Conservation (phyloP, 2,329 filamentous ascomycete species). For the Colletotrichum liaoningense region DNA sequence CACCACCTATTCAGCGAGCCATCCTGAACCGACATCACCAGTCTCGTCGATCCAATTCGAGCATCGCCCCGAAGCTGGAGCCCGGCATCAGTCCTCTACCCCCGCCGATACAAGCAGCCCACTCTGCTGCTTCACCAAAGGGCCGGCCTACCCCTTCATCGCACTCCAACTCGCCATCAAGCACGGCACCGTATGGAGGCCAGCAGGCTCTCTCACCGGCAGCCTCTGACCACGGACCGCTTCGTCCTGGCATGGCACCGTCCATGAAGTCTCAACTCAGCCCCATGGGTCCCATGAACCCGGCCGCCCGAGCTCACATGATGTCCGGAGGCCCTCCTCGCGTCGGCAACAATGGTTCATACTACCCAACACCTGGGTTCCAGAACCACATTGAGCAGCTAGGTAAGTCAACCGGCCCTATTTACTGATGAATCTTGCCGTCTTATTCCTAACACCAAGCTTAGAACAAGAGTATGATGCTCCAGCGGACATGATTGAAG, state of each 20-base stretch:
- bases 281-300: slow-evolving; percentile 45
- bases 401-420: slow-evolving; percentile 77
- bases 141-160: slow-evolving; percentile 86
- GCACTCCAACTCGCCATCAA: slow-evolving; percentile 70
- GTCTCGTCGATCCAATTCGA: slow-evolving; percentile 76
- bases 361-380: slow-evolving; percentile 85
- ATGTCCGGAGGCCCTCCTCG: slow-evolving; percentile 46
- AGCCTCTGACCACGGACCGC: slow-evolving; percentile 59
- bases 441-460: slow-evolving; percentile 76
- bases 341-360: slow-evolving; percentile 61
- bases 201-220: slow-evolving; percentile 56
- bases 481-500: slow-evolving; percentile 88
- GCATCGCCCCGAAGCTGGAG: slow-evolving; percentile 81
- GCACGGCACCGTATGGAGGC: slow-evolving; percentile 56
- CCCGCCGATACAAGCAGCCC: slow-evolving; percentile 53
- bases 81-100: slow-evolving; percentile 60
- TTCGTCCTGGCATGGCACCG: slow-evolving; percentile 51
- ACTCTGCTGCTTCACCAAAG: slow-evolving; percentile 74
- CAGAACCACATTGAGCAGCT: slow-evolving; percentile 96
- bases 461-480: slow-evolving; percentile 98
- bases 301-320: slow-evolving; percentile 48
- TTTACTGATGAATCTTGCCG: slow-evolving; percentile 67
- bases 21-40: slow-evolving; percentile 86
- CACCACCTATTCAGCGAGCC: slow-evolving; percentile 82
- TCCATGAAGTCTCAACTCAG: slow-evolving; percentile 54